Conservation (phyloP, 345 rosid species). For the Acer yangbiense region DNA sequence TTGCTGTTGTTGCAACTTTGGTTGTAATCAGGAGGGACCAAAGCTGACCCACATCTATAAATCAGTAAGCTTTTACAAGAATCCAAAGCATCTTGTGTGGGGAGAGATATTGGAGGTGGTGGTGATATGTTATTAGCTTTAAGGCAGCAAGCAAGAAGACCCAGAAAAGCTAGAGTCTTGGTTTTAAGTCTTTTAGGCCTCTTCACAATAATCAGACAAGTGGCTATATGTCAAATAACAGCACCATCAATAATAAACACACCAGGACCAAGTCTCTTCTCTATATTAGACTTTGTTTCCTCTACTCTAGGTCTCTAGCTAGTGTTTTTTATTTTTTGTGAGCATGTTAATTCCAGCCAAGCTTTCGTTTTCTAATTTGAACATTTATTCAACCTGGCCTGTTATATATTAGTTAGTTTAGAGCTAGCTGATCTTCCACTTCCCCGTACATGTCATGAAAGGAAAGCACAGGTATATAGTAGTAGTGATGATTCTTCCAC, state of each 20-base stretch:
- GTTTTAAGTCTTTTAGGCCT: conserved; percentile 6
- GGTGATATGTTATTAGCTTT: conserved; percentile 11
- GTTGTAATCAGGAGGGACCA: conserved; percentile 22
- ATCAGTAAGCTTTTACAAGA: conserved; percentile 25
- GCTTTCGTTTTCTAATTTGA: conserved; percentile 15
- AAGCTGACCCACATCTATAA: conserved; percentile 10
- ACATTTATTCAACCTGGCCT: conserved; percentile 5
- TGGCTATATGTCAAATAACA: conserved; percentile 20
- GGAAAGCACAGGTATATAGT: neutral
- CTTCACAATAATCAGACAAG: conserved; percentile 22
- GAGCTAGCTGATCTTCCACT: neutral
- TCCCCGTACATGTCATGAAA: conserved; percentile 16
- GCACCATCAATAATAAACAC: conserved; percentile 9
- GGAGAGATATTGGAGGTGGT: neutral
- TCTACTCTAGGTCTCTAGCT: neutral
- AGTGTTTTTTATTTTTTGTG: neutral
- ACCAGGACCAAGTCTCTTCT: conserved; percentile 10
- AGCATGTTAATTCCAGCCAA: neutral
- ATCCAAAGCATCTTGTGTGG: conserved; percentile 40
- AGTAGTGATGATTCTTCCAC: neutral
- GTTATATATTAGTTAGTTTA: neutral
- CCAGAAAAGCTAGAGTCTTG: conserved; percentile 10
- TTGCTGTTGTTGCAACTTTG: conserved; percentile 28
- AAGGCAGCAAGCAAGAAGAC: conserved; percentile 18
- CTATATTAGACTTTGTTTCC: neutral